Evolutionary conservation across 148 eudicot species (phyloP), one percentile per base, ranked within the genome.

Genomic region (Selenicereus undatus): DNA sequence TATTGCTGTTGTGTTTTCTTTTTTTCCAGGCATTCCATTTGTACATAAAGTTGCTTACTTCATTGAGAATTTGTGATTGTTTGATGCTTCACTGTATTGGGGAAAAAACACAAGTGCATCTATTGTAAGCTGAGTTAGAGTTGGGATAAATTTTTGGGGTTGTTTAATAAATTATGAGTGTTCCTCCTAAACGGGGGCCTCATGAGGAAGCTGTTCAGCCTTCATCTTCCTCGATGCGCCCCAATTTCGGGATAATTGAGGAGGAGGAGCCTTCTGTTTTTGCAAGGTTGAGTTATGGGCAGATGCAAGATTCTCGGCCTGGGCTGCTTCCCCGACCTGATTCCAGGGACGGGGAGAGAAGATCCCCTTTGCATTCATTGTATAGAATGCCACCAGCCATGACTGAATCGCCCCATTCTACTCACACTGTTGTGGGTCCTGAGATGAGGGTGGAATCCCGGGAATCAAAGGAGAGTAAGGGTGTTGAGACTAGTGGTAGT

Each of bases 341-440:
- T 26, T 83, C 89, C 12, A 87, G 91, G 39, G 92, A 91, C 56
- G 86, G 84, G 76, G 92, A 86, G 79, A 88, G 91, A 78, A 81
- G 89, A 73, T 86, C 94, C 16, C 92, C 92, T 22, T 71, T 94
- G 87, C 93, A 83, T 80, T 87, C 92, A 6, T 79, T 84, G 89
- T 91, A 90, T 80, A 87, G 93, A 50, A 81, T 88, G 81, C 76
- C 93, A 35, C 76, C 89, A 0, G 42, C 86, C 50, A 71, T 84
- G 79, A 84, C 74, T 79, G 94, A 88, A 65, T 75, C 87, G 13
- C 90, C 85, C 51, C 94, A 90, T 80, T 39, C 85, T 81, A 90
- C 80, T 82, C 90, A 91, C 56, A 71, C 86, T 16, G 82, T 78
- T 80, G 77, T 32, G 5, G 84, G 86, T 76, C 82, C 89, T 58